phyloP scores from a whole-genome alignment of 371 early-diverging fungal genomes.

The Mortierella sp. region DNA sequence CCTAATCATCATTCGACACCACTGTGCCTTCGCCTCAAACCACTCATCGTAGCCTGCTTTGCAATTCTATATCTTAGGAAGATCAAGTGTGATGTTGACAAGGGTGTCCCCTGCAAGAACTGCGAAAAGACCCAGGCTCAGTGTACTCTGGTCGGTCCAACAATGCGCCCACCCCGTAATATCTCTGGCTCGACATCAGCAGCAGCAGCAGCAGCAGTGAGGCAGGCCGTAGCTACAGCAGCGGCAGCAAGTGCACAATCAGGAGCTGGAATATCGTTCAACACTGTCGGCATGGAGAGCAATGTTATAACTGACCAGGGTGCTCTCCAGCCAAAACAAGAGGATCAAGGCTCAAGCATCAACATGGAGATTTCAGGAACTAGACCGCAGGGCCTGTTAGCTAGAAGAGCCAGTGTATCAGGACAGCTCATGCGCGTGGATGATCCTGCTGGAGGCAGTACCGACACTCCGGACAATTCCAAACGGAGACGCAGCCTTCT shows the following conservation, averaged over 20 bases:
- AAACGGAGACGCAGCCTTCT: constrained; percentile 18
- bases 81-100: constrained; percentile 53
- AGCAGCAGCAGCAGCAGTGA: constrained; percentile 49
- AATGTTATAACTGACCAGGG: not conserved
- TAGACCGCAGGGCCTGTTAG: constrained; percentile 14
- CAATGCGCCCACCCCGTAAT: constrained; percentile 47
- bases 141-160: constrained; percentile 45
- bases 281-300: constrained; percentile 11
- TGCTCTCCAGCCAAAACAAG: not conserved
- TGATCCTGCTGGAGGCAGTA: constrained; percentile 9
- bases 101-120: constrained; percentile 39
- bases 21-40: too few relatives aligned
- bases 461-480: constrained; percentile 1
- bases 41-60: not conserved
- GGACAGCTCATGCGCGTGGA: constrained; percentile 35
- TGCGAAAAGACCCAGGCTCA: constrained; percentile 43
- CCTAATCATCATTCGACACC: too few relatives aligned
- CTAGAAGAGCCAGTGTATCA: constrained; percentile 39
- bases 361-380: constrained; percentile 1
- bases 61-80: constrained; percentile 16
- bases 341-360: constrained; percentile 2
- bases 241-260: constrained; percentile 28
- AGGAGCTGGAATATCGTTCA: constrained; percentile 2
- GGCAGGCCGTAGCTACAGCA: constrained; percentile 37
- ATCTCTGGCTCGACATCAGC: constrained; percentile 47